Base-by-base conservation (phyloP, 352 stramenopile species). In the Globisporangium spinosum region DNA sequence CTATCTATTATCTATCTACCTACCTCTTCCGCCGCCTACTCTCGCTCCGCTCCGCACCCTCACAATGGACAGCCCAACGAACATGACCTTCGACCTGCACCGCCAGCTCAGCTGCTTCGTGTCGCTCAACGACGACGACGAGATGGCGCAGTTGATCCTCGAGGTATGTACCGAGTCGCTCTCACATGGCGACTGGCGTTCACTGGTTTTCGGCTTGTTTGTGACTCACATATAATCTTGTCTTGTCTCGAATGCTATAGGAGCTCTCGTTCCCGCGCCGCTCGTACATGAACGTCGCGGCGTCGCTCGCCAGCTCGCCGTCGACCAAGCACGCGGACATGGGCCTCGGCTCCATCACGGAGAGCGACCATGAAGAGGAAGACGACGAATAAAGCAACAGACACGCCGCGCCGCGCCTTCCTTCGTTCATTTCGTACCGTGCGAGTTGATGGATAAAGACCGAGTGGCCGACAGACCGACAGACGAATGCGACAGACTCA, bases 71-170 rank as follows among this genome's bases (percentile, higher is more conserved):
- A 75, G 51, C 58, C 23, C 71, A 58, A 72, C 59, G 49, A 58
- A 57, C 70, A 63, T 67, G 45, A 77, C 20, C 32, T 34, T 74
- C 32, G 78, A 82, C 64, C 75, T 83, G 57, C 77, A 89, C 61
- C 82, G 83, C 69, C 83, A 91, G 75, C 75, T 93, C 35, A 82
- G 81, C 75, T 89, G 77, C 71, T 93, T 93, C 71, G 79, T 93
- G 66, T 82, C 79, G 34, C 72, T 91, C 40, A 75, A 67, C 32
- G 79, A 82, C 49, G 78, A 91, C 70, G 85, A 93, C 72, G 85
- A 93, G 70, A 78, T 91, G 76, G 75, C 82, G 64, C 84, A 90
- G 72, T 63, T 89, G 43, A 89, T 92, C 64, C 84, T 90, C 59
- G 82, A 92, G 80, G 83, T 91, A 67, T 43, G 43, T 22, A 20